Evolutionary conservation across 306 rosid species (phyloP), one percentile per base, ranked within the genome.

Genomic region (Prunus davidiana): DNA sequence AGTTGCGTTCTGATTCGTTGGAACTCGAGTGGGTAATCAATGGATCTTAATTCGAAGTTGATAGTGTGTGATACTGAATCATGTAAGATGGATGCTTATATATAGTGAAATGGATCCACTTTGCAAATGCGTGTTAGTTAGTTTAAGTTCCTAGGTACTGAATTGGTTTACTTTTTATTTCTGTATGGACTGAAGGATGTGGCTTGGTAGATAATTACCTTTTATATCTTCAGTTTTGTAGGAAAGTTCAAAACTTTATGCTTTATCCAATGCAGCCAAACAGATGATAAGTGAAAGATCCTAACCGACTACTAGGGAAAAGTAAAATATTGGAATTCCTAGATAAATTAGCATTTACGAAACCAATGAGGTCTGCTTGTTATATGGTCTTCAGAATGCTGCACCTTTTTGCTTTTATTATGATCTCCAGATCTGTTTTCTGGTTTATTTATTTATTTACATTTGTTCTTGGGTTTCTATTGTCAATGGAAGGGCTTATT

Each of bases 401-500:
- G 73, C 27, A 20, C 5, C 10, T 45, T 58, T 43, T 10, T 19
- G 13, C 9, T 38, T 34, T 12, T 27, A 14, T 58, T 66, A 27
- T 67, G 54, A n/a, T 77, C 52, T 73, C 13, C 1, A 41, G 69
- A 19, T 61, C 2, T 55, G 43, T 22, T 3, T 64, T 62, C 2
- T 25, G 22, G 52, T 20, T 63, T 30, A 62, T 25, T 67, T 55
- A 7, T 38, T 4, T 63, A 43, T 46, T 71, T 9, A 5, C 11
- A 6, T 28, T 82, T 27, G 45, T 9, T 54, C 62, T 16, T 24
- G 14, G n/a, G n/a, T 77, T 71, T 28, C 32, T 56, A 67, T 11
- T 72, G 82, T 63, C 58, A 68, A 50, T 76, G 13, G 46, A 84
- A 92, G 97, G 92, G 91, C 72, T 85, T 91, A 34, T 88, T 88